These are phyloP conservation scores for Wallacemonas collosoma DNA, from an alignment of 208 protist species.

Conservation along the genomic window DNA sequence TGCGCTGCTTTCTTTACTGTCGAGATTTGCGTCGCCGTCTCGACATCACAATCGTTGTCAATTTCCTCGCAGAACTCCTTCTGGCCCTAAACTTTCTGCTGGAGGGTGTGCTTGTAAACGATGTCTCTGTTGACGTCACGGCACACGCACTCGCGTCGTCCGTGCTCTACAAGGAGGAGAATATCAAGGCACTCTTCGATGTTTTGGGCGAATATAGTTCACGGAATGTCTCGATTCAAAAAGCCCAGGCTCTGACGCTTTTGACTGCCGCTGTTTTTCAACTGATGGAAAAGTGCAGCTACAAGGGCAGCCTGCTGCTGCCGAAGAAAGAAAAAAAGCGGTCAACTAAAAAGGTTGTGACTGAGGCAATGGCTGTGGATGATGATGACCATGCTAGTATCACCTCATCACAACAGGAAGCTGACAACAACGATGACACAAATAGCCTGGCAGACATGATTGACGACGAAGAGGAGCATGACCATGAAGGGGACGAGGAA, in stretches of 20 bases:
- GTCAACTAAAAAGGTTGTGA: slow-evolving; percentile 15
- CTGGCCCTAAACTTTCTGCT: slow-evolving; percentile 74
- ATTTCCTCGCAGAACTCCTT: slow-evolving; percentile 77
- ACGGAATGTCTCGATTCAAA: slow-evolving; percentile 35
- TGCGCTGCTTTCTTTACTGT: slow-evolving; percentile 67
- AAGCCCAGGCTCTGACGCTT: slow-evolving; percentile 54
- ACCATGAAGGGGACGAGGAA: slow-evolving; percentile 9
- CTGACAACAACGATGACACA: slow-evolving; percentile 42
- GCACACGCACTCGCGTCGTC: slow-evolving; percentile 83
- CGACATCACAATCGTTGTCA: slow-evolving; percentile 54
- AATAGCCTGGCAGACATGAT: slow-evolving; percentile 36
- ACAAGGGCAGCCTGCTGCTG: slow-evolving; percentile 69
- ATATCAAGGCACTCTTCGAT: slow-evolving; percentile 76
- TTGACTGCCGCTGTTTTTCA: slow-evolving; percentile 80
- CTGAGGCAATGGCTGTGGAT: slow-evolving; percentile 24
- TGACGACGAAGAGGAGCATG: slow-evolving; percentile 32
- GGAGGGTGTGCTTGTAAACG: slow-evolving; percentile 69
- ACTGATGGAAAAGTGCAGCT: slow-evolving; percentile 88
- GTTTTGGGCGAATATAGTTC: slow-evolving; percentile 48
- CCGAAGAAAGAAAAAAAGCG: slow-evolving; percentile 48
- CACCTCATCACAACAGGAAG: slow-evolving; percentile 28
- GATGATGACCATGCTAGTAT: slow-evolving; percentile 43
- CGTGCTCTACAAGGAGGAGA: slow-evolving; percentile 83
- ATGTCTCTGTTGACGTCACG: slow-evolving; percentile 61
- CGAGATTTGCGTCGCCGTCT: slow-evolving; percentile 60